A percentile compares a stretch with the other conserved stretches of the same genome.
Evolutionary conservation across 305 asterid species (phyloP).

Genomic region (Coffea humblotiana): DNA sequence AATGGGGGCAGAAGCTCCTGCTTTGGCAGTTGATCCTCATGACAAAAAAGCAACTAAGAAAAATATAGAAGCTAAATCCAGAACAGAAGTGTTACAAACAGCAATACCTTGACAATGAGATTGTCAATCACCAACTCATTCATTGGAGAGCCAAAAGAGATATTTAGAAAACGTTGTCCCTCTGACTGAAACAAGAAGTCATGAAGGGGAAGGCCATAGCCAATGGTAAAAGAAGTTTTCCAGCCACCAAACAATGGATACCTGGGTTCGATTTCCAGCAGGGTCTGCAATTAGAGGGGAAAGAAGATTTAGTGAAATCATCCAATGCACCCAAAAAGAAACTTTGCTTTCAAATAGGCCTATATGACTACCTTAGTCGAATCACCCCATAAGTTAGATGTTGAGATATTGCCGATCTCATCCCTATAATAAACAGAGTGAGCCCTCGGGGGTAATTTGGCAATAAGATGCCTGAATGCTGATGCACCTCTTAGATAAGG

Average conservation of each 20-base stretch:
- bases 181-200: conserved; percentile 83
- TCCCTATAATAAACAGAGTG: conserved; percentile 95
- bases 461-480: conserved; percentile 65
- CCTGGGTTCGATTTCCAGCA: conserved; percentile 91
- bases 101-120: conserved; percentile 75
- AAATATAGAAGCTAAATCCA: background rate
- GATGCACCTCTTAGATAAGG: conserved; percentile 84
- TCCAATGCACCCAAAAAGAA: conserved; percentile 15
- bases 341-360: conserved; percentile 18
- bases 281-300: conserved; percentile 57
- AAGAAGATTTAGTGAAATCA: background rate
- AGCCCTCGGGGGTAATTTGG: conserved; percentile 82
- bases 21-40: background rate
- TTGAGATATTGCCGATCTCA: conserved; percentile 92
- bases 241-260: conserved; percentile 99
- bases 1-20: background rate
- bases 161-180: conserved; percentile 71
- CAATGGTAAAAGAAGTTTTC: conserved; percentile 91
- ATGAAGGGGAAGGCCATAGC: conserved; percentile 83
- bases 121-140: conserved; percentile 78
- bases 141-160: conserved; percentile 79
- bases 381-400: conserved; percentile 79
- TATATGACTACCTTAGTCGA: conserved; percentile 56
- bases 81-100: background rate
- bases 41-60: background rate